Conservation (phyloP, 805 yeast genomes). For the Candida quercuum region DNA sequence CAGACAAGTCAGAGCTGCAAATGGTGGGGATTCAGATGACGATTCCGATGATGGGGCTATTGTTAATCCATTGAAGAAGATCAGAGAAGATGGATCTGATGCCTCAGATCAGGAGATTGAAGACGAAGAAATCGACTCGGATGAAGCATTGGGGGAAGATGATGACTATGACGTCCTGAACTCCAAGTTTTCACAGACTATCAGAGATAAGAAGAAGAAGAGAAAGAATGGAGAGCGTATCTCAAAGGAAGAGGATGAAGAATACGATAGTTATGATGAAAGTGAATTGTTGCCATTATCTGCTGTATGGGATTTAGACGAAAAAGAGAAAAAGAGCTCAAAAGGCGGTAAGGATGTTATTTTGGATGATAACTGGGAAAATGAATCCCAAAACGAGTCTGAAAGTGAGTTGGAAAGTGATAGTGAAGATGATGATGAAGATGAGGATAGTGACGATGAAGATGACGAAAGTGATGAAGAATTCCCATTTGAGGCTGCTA, state of each 20-base stretch:
- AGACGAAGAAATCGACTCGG: constrained; percentile 75
- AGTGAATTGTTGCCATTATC: constrained; percentile 68
- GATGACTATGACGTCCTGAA: constrained; percentile 62
- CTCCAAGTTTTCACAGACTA: constrained; percentile 63
- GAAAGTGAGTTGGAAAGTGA: constrained; percentile 18
- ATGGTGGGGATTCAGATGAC: constrained; percentile 29
- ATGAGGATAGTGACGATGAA: constrained; percentile 31
- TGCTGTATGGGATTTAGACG: constrained; percentile 88
- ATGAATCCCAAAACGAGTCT: constrained; percentile 17
- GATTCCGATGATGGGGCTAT: constrained; percentile 31
- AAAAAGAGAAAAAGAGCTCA: constrained; percentile 34
- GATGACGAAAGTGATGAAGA: constrained; percentile 37
- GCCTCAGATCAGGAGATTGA: constrained; percentile 34
- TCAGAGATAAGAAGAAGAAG: constrained; percentile 48
- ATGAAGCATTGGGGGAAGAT: constrained; percentile 82
- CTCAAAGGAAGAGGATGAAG: constrained; percentile 51
- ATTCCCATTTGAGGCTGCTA: constrained; percentile 28
- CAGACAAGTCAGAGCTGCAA: constrained; percentile 28
- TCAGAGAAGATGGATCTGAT: constrained; percentile 23
- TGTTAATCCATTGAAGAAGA: constrained; percentile 29
- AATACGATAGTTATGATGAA: constrained; percentile 73
- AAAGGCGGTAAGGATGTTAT: constrained; percentile 20
- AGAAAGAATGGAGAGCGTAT: constrained; percentile 30
- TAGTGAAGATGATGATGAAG: constrained; percentile 30
- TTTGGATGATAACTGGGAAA: constrained; percentile 20